Evolutionary conservation across 148 eudicot species (phyloP), one percentile per base, ranked within the genome.

Genomic region (Heliosperma pusillum): DNA sequence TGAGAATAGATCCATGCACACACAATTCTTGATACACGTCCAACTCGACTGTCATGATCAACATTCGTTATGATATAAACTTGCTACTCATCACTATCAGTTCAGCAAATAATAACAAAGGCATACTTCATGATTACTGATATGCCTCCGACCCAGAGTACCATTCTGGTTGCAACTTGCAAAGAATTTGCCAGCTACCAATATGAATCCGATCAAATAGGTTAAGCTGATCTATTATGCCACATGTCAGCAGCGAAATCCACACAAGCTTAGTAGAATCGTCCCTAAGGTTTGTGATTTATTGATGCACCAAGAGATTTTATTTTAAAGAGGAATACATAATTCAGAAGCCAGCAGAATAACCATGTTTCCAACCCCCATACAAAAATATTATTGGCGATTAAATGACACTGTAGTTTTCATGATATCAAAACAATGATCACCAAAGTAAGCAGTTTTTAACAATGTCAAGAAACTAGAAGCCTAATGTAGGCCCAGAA

Each of bases 291-390:
- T 27, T 10, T 67, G 53, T 40, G 52, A 21, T 40, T 5, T 7
- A 26, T 16, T 20, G 47, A 65, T 65, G 7, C 20, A 30, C 44
- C 16, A 63, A 26, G 26, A 24, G 16, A 1, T 61, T 61, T 50
- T 22, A 19, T 40, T 12, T 33, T 33, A 11, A 26, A 27, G 40
- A 63, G 12, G 8, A 20, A 19, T 40, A 67, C 12, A 42, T 2
- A 21, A 42, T 42, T 42, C 53, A 40, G 5, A 20, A 40, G 50
- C 45, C 24, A 33, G 24, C 20, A 36, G 22, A 24, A 19, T 33
- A 66, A 66, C 47, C 69, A 33, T 66, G 47, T 36, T 30, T 19
- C 47, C 47, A 36, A 64, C 55, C 53, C 71, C n/a, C n/a, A n/a
- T n/a, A n/a, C n/a, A n/a, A 67, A 15, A 20, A 40, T 24, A 25